These are phyloP conservation scores for Ettlia oleoabundans DNA, from an alignment of 139 green algal species.

Conservation along the genomic window DNA sequence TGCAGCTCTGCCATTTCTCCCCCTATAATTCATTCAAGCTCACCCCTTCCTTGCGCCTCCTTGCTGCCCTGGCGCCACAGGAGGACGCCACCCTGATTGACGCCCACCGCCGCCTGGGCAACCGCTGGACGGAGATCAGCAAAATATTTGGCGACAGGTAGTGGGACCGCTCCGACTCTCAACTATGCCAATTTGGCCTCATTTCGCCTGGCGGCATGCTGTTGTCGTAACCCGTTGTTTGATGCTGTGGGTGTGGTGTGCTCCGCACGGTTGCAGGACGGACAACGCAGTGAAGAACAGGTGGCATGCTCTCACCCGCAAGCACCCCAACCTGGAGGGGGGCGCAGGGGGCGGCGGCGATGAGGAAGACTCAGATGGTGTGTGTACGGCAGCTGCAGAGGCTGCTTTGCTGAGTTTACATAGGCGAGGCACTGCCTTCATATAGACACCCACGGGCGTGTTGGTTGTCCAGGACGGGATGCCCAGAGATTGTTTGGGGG, in stretches of 20 bases:
- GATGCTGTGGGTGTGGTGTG: too few relatives aligned
- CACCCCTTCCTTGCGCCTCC: too few relatives aligned
- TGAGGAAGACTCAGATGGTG: constrained; percentile 3
- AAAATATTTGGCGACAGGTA: constrained; percentile 52
- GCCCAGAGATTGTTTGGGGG: too few relatives aligned
- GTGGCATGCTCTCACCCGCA: constrained; percentile 41
- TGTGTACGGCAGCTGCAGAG: neutral
- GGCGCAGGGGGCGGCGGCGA: neutral
- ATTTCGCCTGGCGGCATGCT: too few relatives aligned
- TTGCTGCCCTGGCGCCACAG: too few relatives aligned
- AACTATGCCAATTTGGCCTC: neutral
- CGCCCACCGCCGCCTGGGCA: constrained; percentile 41
- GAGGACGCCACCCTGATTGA: constrained; percentile 31
- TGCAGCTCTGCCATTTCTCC: too few relatives aligned
- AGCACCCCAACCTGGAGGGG: neutral
- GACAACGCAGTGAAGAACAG: constrained; percentile 67
- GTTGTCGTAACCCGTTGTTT: too few relatives aligned
- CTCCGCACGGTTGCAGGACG: constrained; percentile 47
- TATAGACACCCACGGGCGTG: neutral
- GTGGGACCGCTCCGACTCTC: neutral
- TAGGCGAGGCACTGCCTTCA: neutral
- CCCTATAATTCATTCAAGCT: too few relatives aligned
- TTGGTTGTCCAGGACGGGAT: too few relatives aligned
- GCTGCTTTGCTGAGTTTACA: neutral
- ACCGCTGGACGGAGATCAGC: constrained; percentile 62